phyloP scores from a whole-genome alignment of 306 rosid species.

The Hippophae tibetana region DNA sequence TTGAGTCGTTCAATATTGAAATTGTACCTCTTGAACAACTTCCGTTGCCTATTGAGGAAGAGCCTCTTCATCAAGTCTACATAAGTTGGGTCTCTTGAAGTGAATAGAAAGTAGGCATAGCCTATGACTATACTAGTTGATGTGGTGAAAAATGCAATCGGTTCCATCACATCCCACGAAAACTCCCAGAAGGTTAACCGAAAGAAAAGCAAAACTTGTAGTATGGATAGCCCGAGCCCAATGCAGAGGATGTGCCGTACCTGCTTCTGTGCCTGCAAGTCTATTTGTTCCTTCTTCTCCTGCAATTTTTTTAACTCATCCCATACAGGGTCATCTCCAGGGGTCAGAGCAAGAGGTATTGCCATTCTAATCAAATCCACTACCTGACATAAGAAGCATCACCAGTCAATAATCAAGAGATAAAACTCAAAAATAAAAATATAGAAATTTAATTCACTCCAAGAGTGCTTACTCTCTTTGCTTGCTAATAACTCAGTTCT shows the following conservation, averaged over 20 bases:
- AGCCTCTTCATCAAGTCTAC: conserved; percentile 86
- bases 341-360: conserved; percentile 54
- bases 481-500: too few species aligned
- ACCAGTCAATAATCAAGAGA: conserved; percentile 8
- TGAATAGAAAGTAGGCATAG: conserved; percentile 80
- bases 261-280: conserved; percentile 58
- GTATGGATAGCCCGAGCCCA: conserved; percentile 41
- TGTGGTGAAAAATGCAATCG: conserved; percentile 74
- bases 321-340: conserved; percentile 47
- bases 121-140: conserved; percentile 63
- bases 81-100: conserved; percentile 92
- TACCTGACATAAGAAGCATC: conserved; percentile 38
- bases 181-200: conserved; percentile 98
- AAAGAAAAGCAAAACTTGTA: conserved; percentile 62
- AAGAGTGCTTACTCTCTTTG: too few species aligned
- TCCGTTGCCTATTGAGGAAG: conserved; percentile 67
- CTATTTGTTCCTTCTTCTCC: conserved; percentile 63
- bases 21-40: conserved; percentile 46
- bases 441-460: too few species aligned
- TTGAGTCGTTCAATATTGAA: conserved; percentile 55
- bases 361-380: conserved; percentile 73
- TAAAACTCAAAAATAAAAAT: too few species aligned
- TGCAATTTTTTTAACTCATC: conserved; percentile 52
- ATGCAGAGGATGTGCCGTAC: conserved; percentile 68
- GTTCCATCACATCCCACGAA: conserved; percentile 98